Conservation (phyloP, 768 basidiomycete species). For the Leccinellum albellum region DNA sequence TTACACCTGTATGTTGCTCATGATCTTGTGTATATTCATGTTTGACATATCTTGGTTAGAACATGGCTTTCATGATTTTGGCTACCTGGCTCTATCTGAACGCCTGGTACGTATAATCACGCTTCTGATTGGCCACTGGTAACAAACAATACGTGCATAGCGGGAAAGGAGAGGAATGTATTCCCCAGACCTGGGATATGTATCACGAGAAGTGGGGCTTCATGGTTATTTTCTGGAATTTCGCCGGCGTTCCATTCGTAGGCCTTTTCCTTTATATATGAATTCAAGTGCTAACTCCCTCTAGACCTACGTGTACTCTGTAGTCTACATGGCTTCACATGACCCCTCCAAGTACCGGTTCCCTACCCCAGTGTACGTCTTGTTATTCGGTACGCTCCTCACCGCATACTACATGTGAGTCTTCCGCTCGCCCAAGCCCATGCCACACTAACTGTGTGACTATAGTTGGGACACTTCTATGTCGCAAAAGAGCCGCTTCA, state of each 20-base stretch:
- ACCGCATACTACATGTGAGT: slow-evolving; percentile 83
- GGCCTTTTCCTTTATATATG: slow-evolving; percentile 22
- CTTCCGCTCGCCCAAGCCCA: background rate
- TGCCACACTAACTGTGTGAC: background rate
- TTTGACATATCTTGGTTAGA: slow-evolving; percentile 42
- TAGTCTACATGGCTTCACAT: slow-evolving; percentile 96
- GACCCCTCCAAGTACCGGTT: slow-evolving; percentile 85
- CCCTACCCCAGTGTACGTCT: slow-evolving; percentile 68
- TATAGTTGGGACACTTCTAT: slow-evolving; percentile 87
- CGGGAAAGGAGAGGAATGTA: slow-evolving; percentile 91
- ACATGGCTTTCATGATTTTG: slow-evolving; percentile 94
- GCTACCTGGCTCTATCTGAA: slow-evolving; percentile 97
- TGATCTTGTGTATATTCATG: background rate
- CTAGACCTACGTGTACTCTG: slow-evolving; percentile 94
- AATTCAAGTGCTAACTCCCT: background rate
- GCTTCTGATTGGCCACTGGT: background rate
- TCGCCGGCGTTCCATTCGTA: slow-evolving; percentile 90
- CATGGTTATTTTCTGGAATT: slow-evolving; percentile 98
- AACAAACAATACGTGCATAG: slow-evolving; percentile 33
- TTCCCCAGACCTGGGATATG: slow-evolving; percentile 99
- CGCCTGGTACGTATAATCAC: slow-evolving; percentile 59
- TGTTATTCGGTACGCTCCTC: slow-evolving; percentile 72
- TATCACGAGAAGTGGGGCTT: slow-evolving; percentile 99
- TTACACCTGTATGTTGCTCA: slow-evolving; percentile 70
- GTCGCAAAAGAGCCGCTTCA: slow-evolving; percentile 97